phyloP scores from a whole-genome alignment of 2,329 filamentous ascomycete species.

The Thermoascus crustaceus region DNA sequence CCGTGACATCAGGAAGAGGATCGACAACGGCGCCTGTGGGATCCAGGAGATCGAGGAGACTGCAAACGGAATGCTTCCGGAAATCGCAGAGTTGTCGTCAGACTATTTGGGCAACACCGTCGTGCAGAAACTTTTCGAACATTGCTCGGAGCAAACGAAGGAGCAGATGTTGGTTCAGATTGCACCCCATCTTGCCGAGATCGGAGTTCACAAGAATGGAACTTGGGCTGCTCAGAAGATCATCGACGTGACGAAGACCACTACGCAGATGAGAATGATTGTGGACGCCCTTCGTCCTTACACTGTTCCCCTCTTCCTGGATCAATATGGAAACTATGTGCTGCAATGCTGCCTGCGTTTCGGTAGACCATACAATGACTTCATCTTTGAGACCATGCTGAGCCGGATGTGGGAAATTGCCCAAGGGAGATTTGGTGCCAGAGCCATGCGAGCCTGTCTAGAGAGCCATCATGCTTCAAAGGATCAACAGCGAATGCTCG shows the following conservation, averaged over 20 bases:
- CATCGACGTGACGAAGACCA: slow-evolving; percentile 87
- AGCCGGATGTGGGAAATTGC: slow-evolving; percentile 87
- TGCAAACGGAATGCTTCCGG: slow-evolving; percentile 87
- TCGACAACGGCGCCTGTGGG: slow-evolving; percentile 86
- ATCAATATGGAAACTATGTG: slow-evolving; percentile 98
- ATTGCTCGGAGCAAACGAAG: slow-evolving; percentile 81
- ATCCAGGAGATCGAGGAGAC: slow-evolving; percentile 85
- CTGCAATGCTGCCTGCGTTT: slow-evolving; percentile 94
- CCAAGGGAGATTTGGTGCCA: slow-evolving; percentile 87
- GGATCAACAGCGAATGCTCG: slow-evolving; percentile 90
- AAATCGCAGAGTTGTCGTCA: slow-evolving; percentile 88
- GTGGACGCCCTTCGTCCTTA: slow-evolving; percentile 78
- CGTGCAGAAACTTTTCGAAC: slow-evolving; percentile 98
- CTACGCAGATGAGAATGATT: slow-evolving; percentile 73
- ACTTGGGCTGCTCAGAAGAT: slow-evolving; percentile 99
- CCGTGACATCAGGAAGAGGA: slow-evolving; percentile 91
- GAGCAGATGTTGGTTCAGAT: slow-evolving; percentile 87
- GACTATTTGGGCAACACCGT: slow-evolving; percentile 98
- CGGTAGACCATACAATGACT: slow-evolving; percentile 79
- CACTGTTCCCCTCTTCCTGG: slow-evolving; percentile 83
- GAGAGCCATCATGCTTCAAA: slow-evolving; percentile 94
- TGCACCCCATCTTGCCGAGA: slow-evolving; percentile 85
- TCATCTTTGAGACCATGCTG: slow-evolving; percentile 97
- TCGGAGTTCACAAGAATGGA: slow-evolving; percentile 97
- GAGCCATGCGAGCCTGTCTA: slow-evolving; percentile 92